Conservation (phyloP, 192 early-diverging fungal genomes). For the Coemansia asiatica region DNA sequence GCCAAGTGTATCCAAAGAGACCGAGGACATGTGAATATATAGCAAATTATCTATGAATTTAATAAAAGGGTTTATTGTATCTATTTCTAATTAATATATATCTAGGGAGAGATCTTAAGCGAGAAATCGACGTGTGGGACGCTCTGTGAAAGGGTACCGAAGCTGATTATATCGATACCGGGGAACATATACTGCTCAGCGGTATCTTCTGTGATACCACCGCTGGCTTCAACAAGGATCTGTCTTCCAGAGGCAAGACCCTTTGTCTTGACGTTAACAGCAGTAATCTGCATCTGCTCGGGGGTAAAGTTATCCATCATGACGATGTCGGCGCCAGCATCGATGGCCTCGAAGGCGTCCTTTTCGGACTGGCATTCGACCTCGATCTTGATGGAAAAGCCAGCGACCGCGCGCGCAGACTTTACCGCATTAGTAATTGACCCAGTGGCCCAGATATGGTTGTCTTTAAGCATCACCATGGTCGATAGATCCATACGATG, state of each 20-base stretch:
- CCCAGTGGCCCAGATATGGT: conserved; percentile 93
- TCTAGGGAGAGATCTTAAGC: conserved; percentile 72
- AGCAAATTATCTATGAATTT: neutral
- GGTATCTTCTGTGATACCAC: conserved; percentile 91
- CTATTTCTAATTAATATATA: neutral
- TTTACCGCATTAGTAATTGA: conserved; percentile 90
- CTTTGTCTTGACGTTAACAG: conserved; percentile 72
- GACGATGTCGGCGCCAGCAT: conserved; percentile 93
- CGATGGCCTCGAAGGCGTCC: conserved; percentile 95
- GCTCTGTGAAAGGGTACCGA: conserved; percentile 90
- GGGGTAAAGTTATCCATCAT: conserved; percentile 96
- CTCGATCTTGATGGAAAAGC: conserved; percentile 94
- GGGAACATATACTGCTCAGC: conserved; percentile 76
- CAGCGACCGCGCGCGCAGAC: conserved; percentile 76
- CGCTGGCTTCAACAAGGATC: conserved; percentile 91
- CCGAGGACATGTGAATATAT: neutral
- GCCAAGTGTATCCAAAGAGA: conserved; percentile 9
- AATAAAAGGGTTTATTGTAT: neutral
- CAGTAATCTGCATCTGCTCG: conserved; percentile 63
- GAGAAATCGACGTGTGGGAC: conserved; percentile 98
- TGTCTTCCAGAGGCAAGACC: conserved; percentile 59
- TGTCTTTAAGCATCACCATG: conserved; percentile 99
- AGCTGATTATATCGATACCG: conserved; percentile 87
- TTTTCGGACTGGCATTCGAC: conserved; percentile 91
- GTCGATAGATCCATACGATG: conserved; percentile 96